Evolutionary conservation across 1,284 basidiomycete species (phyloP).

Genomic region (Tilletia setariae): DNA sequence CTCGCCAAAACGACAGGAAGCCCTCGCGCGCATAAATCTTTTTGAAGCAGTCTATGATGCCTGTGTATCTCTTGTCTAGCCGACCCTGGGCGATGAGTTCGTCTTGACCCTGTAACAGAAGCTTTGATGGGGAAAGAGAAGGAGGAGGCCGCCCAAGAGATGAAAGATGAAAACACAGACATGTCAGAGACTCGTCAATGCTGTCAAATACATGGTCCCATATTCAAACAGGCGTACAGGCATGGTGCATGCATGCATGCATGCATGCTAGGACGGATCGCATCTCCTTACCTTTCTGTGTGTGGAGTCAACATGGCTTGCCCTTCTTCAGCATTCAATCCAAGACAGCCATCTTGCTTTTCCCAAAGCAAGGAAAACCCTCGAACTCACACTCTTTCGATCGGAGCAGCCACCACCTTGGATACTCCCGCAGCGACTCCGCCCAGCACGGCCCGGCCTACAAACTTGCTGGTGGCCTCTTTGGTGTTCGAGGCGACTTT

Average conservation of each 20-base stretch:
- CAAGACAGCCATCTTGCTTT: neutral
- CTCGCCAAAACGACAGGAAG: slow-evolving; percentile 83
- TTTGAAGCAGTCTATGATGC: slow-evolving; percentile 78
- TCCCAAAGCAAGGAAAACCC: neutral
- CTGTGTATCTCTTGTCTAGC: slow-evolving; percentile 69
- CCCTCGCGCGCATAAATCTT: slow-evolving; percentile 90
- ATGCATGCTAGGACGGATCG: too few relatives aligned
- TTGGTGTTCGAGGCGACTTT: too few relatives aligned
- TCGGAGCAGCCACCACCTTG: slow-evolving; percentile 96
- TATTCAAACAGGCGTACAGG: too few relatives aligned
- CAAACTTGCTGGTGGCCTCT: neutral
- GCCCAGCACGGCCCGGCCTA: slow-evolving; percentile 27
- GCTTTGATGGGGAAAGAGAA: too few relatives aligned
- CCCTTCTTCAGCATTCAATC: too few relatives aligned
- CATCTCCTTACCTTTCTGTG: too few relatives aligned
- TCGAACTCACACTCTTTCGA: slow-evolving; percentile 77
- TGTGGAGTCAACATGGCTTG: too few relatives aligned
- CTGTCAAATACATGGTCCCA: too few relatives aligned
- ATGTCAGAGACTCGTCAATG: too few relatives aligned
- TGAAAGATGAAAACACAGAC: too few relatives aligned
- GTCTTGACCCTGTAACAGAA: slow-evolving; percentile 16
- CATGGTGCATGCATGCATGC: too few relatives aligned
- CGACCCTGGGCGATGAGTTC: slow-evolving; percentile 55
- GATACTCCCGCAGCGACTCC: slow-evolving; percentile 67
- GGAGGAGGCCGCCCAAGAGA: neutral